Evolutionary conservation across 2,329 filamentous ascomycete genomes (phyloP).

Genomic region (Dryadomyces quercus-mongolicae): DNA sequence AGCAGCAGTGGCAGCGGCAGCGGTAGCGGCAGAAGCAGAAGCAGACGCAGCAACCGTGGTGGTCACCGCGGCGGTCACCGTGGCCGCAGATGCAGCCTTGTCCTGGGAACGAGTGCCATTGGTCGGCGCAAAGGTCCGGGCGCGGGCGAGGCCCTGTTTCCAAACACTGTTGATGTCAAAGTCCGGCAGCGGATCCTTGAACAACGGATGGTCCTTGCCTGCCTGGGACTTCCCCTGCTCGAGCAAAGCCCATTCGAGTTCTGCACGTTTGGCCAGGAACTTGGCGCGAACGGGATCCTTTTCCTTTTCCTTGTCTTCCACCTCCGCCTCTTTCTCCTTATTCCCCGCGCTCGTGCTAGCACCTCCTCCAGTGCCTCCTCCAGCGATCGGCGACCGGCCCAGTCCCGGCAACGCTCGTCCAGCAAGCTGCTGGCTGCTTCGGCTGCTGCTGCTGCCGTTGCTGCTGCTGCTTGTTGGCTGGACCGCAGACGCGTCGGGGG

Average conservation of each 20-base stretch:
- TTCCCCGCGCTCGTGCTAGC: background rate
- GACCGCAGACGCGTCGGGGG: background rate
- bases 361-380: background rate
- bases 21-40: background rate
- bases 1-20: background rate
- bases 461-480: conserved; percentile 6
- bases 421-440: conserved; percentile 23
- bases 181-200: conserved; percentile 41
- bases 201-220: conserved; percentile 28
- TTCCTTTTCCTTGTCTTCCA: background rate
- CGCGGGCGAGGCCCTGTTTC: conserved; percentile 56
- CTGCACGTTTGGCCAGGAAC: conserved; percentile 65
- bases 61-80: background rate
- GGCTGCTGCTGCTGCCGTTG: conserved; percentile 22
- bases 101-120: too few species aligned
- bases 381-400: background rate
- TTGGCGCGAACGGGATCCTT: conserved; percentile 67
- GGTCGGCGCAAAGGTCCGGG: conserved; percentile 49
- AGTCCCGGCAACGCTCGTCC: conserved; percentile 11
- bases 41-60: background rate
- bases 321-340: background rate
- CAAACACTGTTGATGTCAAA: conserved; percentile 65
- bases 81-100: background rate
- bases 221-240: conserved; percentile 56
- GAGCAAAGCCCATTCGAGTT: conserved; percentile 64